Base-by-base conservation (phyloP, 306 rosid species). In the Casuarina cunninghamiana region DNA sequence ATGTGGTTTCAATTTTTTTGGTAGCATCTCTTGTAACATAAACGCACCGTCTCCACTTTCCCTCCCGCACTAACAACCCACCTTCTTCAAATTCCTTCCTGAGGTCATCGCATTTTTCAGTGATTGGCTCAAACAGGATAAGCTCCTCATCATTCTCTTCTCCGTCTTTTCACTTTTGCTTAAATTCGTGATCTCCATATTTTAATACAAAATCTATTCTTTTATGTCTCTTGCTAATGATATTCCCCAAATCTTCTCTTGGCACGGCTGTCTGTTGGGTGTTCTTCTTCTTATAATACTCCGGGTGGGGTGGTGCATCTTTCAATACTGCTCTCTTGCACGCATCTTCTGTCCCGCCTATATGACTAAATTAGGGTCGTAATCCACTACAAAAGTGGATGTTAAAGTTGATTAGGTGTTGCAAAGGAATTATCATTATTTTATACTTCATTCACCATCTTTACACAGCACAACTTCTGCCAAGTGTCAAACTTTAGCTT, bases 41-140 rank as follows among this genome's bases (percentile, higher is more conserved):
- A 39, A 50, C 75, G 81, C 70, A 54, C 39, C 80, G 87, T 84
- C 93, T 81, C 86, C 87, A 89, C 89, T 89, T 71, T 71, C 81
- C 57, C 79, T 7, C 84, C 88, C 73, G 86, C 73, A 87, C 80
- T 65, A 61, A 60, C 76, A 83, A 79, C 82, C 76, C 58, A 39
- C 72, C 78, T 45, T 49, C 44, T 51, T 57, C 71, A 82, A 63
- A 62, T 69, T 84, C 81, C 83, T 74, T 51, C 72, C 68, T 80
- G 65, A 80, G 76, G 68, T 87, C 90, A 83, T 75, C 79, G 44
- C 68, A 51, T 58, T 82, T 73, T 51, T 10, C 46, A 48, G 53
- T 78, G 39, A 87, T 84, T 76, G 88, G 86, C 17, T 74, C 67
- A 17, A 48, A 71, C 32, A 80, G 87, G 91, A 87, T 89, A 85